Base-by-base conservation (phyloP, 2,329 filamentous ascomycete species). In the Aspergillus fijiensis region DNA sequence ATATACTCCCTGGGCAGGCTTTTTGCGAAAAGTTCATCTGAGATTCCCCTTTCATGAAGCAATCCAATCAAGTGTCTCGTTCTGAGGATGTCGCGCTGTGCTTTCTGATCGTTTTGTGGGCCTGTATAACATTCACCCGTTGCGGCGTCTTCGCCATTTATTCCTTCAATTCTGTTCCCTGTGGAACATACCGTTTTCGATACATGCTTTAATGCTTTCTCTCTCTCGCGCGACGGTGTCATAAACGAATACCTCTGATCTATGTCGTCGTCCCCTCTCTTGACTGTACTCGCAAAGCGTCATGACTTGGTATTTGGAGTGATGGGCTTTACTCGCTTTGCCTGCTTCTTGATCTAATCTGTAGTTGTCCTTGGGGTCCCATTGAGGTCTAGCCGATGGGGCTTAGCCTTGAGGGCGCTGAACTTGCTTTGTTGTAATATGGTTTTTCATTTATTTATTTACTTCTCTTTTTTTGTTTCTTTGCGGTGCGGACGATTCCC, bases 21-120 rank as follows among this genome's bases (percentile, higher is more conserved):
- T 72, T 77, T 69, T 77, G 75, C 74, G 73, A 78, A 78, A 78
- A 78, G 72, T 78, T 68, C 67, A 66, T 70, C 68, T 71, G 62
- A 65, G 64, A 61, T 67, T 64, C 65, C 63, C 68, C 65, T 69
- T 59, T 66, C 68, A 72, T 65, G 69, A 69, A 74, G 67, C 72
- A 72, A 72, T 69, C 68, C 71, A 74, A 74, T 74, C 69, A 72
- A 74, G 75, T 72, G 54, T 74, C 72, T 66, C 52, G 67, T 64
- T 69, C 67, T 68, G 67, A 72, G 71, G 67, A 69, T 71, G 67
- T 69, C 69, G 63, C 66, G 67, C 67, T 67, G 66, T 68, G 67
- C 68, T 68, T 69, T 67, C 64, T 72, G 67, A 67, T 72, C 70
- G 69, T 70, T 29, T 64, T 67, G 68, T 67, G 66, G 69, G 67